Percentiles rank a stretch among this genome's conserved stretches.
Evolutionary conservation across 345 rosid genomes (phyloP).

Genomic region (Cardiospermum halicacabum): DNA sequence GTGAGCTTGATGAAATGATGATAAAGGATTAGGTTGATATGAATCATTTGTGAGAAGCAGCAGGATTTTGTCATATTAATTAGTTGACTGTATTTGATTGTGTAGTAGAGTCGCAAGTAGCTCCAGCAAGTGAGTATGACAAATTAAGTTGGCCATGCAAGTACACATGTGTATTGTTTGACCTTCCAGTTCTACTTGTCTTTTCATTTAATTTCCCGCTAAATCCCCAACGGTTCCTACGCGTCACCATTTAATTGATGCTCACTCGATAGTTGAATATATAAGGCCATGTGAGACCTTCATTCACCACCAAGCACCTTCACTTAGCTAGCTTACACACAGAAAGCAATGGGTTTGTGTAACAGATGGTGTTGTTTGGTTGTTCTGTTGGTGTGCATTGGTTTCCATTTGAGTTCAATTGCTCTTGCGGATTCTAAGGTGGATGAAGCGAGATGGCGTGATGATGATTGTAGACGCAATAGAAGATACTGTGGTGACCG

Average conservation of each 20-base stretch:
- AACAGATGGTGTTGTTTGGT: constrained; percentile 33
- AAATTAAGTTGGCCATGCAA: neutral
- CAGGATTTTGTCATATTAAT: too few species aligned
- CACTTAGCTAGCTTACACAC: neutral
- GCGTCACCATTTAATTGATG: constrained; percentile 26
- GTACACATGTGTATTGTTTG: neutral
- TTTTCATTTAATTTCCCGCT: constrained; percentile 27
- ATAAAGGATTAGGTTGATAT: too few species aligned
- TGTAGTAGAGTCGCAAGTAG: too few species aligned
- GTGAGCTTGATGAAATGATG: too few species aligned
- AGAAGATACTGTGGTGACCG: constrained; percentile 18
- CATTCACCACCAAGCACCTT: constrained; percentile 1
- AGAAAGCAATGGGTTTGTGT: constrained; percentile 23
- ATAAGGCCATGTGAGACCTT: neutral
- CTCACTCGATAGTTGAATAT: constrained; percentile 1
- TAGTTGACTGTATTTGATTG: too few species aligned
- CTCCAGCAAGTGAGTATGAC: neutral
- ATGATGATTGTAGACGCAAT: constrained; percentile 37
- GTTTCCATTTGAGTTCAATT: constrained; percentile 13
- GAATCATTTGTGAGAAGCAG: too few species aligned
- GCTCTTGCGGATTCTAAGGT: constrained; percentile 29
- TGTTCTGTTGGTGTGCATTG: constrained; percentile 26
- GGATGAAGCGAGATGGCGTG: constrained; percentile 21
- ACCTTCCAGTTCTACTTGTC: constrained; percentile 12
- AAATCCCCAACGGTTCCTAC: constrained; percentile 30